Conservation (phyloP, 2,329 filamentous ascomycete genomes). For the Eurotiales sp. region DNA sequence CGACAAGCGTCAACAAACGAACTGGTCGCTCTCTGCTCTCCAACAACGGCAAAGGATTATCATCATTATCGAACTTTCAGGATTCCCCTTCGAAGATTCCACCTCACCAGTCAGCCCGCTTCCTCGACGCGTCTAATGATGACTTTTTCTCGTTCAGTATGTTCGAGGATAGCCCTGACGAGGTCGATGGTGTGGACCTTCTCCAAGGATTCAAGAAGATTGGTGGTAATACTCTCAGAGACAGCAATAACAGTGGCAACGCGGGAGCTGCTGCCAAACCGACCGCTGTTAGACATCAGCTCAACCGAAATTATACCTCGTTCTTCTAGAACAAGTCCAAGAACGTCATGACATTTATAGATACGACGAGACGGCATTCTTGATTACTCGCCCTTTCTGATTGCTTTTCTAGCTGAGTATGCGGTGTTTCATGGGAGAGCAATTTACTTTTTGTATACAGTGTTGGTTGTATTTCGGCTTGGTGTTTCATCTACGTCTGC, state of each 20-base stretch:
- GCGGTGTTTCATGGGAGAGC: background rate
- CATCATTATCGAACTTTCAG: constrained; percentile 24
- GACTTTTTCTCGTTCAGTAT: constrained; percentile 48
- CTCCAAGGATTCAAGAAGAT: constrained; percentile 48
- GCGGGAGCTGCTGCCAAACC: constrained; percentile 30
- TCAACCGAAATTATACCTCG: constrained; percentile 32
- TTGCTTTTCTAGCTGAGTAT: constrained; percentile 1
- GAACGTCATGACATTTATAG: constrained; percentile 1
- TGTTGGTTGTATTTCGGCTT: background rate
- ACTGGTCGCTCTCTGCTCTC: constrained; percentile 32
- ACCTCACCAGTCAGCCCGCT: constrained; percentile 24
- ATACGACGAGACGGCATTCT: background rate
- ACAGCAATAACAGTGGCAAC: constrained; percentile 22
- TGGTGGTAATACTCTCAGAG: constrained; percentile 27
- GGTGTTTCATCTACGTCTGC: background rate
- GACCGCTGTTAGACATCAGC: constrained; percentile 27
- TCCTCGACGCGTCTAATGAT: constrained; percentile 36
- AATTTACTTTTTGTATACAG: background rate
- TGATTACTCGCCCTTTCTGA: background rate
- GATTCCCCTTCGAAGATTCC: constrained; percentile 40
- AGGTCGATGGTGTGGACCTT: constrained; percentile 45
- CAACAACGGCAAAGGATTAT: constrained; percentile 28
- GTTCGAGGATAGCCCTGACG: constrained; percentile 42
- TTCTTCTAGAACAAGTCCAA: constrained; percentile 25
- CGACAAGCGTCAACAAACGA: constrained; percentile 33